These are phyloP conservation scores for Lichtheimia hyalospora DNA, from an alignment of 371 early-diverging fungal species.

Conservation along the genomic window DNA sequence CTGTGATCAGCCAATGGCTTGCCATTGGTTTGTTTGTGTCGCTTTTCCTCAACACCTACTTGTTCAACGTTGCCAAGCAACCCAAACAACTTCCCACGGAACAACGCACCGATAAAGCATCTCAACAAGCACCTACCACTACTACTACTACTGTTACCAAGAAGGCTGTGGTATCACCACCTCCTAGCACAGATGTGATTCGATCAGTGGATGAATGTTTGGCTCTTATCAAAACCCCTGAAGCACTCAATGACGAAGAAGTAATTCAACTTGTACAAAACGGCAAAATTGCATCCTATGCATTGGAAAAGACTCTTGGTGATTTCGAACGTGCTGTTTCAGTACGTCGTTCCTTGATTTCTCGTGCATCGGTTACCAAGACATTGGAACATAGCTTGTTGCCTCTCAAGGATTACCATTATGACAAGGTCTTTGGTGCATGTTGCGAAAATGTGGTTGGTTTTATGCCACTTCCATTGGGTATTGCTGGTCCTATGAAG, in stretches of 20 bases:
- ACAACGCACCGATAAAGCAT: conserved; percentile 9
- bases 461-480: conserved; percentile 91
- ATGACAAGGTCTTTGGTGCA: conserved; percentile 84
- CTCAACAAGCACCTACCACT: conserved; percentile 2
- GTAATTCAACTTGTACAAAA: conserved; percentile 67
- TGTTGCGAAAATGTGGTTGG: conserved; percentile 98
- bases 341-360: conserved; percentile 77
- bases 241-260: conserved; percentile 69
- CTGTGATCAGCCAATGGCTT: conserved; percentile 60
- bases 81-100: conserved; percentile 22
- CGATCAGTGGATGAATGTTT: conserved; percentile 59
- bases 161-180: conserved; percentile 11
- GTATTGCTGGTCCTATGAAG: conserved; percentile 83
- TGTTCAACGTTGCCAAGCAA: conserved; percentile 57
- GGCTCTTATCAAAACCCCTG: conserved; percentile 52
- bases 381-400: conserved; percentile 64
- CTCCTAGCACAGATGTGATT: conserved; percentile 13
- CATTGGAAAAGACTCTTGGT: conserved; percentile 79
- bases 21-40: conserved; percentile 50
- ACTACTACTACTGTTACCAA: conserved; percentile 10
- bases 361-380: conserved; percentile 63
- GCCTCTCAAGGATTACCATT: conserved; percentile 86
- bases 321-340: conserved; percentile 82
- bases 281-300: conserved; percentile 81
- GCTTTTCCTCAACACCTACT: conserved; percentile 58